Conservation (phyloP, 2,329 filamentous ascomycete species). For the Calonectria pseudoreteaudii region DNA sequence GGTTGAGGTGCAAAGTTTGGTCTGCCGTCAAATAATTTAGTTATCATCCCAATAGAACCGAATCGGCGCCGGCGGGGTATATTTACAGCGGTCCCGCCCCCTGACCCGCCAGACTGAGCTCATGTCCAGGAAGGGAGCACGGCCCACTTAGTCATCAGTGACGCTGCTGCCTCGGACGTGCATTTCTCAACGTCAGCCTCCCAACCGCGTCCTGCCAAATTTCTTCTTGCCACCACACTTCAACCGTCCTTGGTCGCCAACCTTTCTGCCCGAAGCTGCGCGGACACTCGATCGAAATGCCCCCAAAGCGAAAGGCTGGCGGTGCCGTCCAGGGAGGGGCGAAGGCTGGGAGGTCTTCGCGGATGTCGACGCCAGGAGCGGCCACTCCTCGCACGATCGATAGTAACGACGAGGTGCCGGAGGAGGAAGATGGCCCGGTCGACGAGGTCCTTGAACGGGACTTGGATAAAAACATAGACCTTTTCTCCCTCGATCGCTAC, state of each 20-base stretch:
- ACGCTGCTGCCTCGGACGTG: constrained; percentile 22
- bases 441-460: constrained; percentile 66
- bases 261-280: constrained; percentile 15
- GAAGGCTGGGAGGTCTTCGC: constrained; percentile 69
- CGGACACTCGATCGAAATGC: constrained; percentile 61
- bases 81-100: constrained; percentile 25
- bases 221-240: constrained; percentile 2
- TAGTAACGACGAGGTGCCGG: constrained; percentile 61
- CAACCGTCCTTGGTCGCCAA: constrained; percentile 21
- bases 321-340: constrained; percentile 58
- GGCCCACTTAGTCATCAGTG: constrained; percentile 21
- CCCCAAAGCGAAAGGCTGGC: constrained; percentile 77
- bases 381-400: constrained; percentile 70
- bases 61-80: constrained; percentile 25
- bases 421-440: constrained; percentile 62
- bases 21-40: constrained; percentile 7
- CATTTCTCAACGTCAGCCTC: constrained; percentile 15
- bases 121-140: background rate
- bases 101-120: constrained; percentile 14
- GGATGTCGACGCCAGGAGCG: constrained; percentile 70
- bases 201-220: background rate
- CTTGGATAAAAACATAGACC: constrained; percentile 69
- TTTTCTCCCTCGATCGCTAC: constrained; percentile 67
- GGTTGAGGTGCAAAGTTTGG: background rate
- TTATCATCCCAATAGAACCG: constrained; percentile 11